Conservation (phyloP, 1,284 basidiomycete species). For the Termitomyces sp. region DNA sequence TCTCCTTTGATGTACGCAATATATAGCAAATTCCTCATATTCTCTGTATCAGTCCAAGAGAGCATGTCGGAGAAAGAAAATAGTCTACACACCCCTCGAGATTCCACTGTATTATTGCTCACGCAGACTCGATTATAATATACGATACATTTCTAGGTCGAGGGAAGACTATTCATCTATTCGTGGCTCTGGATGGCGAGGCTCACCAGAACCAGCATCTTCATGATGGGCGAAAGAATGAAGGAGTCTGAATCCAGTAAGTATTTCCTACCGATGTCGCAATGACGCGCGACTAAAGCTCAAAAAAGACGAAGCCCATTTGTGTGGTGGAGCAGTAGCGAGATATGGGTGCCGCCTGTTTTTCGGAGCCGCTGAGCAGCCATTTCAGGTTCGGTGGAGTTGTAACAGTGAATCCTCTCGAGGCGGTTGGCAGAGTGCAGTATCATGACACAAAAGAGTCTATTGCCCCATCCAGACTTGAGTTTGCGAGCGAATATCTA, state of each 20-base stretch:
- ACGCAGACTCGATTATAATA: too few relatives aligned
- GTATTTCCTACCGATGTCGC: too few relatives aligned
- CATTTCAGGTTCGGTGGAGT: not conserved
- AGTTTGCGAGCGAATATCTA: not conserved
- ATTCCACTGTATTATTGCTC: too few relatives aligned
- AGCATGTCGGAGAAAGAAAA: not conserved
- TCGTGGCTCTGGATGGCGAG: too few relatives aligned
- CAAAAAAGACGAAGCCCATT: not conserved
- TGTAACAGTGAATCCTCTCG: constrained; percentile 5
- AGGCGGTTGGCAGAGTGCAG: constrained; percentile 8
- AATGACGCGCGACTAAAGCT: too few relatives aligned
- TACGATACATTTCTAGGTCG: too few relatives aligned
- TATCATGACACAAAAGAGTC: constrained; percentile 5
- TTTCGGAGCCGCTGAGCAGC: not conserved
- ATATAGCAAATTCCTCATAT: not conserved
- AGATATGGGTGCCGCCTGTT: not conserved
- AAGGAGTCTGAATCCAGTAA: too few relatives aligned
- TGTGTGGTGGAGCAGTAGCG: too few relatives aligned
- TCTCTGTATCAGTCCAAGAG: not conserved
- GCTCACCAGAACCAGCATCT: too few relatives aligned
- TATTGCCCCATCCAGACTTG: not conserved
- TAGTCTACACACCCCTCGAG: too few relatives aligned
- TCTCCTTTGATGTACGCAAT: not conserved
- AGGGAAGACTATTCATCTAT: too few relatives aligned
- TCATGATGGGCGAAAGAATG: too few relatives aligned